Conservation (phyloP, 2,329 filamentous ascomycete species). For the Clonostachys sp. region DNA sequence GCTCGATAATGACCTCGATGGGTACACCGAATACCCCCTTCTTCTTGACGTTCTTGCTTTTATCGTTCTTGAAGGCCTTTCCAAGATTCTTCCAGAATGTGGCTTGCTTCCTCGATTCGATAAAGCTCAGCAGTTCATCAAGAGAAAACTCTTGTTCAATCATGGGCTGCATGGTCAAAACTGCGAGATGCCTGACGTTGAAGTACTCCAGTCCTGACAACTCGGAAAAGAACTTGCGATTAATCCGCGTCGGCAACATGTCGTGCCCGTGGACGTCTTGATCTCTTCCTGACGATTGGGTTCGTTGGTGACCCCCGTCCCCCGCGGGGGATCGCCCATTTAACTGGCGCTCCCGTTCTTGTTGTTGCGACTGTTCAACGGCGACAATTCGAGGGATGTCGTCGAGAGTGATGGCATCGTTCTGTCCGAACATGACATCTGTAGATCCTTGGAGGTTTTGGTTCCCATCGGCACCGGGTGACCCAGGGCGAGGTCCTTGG, state of each 20-base stretch:
- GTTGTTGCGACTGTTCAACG: constrained; percentile 91
- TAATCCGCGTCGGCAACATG: constrained; percentile 44
- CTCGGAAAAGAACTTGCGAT: constrained; percentile 91
- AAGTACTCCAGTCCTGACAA: constrained; percentile 95
- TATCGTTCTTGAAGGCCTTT: constrained; percentile 90
- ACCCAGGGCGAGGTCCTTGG: constrained; percentile 68
- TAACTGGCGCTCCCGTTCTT: constrained; percentile 46
- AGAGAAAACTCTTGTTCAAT: constrained; percentile 88
- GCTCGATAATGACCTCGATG: constrained; percentile 83
- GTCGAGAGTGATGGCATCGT: constrained; percentile 88
- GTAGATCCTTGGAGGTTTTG: constrained; percentile 47
- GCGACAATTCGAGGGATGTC: constrained; percentile 96
- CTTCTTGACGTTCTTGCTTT: constrained; percentile 73
- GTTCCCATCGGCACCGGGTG: constrained; percentile 57
- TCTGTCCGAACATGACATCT: constrained; percentile 82
- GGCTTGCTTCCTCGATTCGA: constrained; percentile 81
- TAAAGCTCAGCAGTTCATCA: constrained; percentile 86
- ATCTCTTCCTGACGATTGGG: constrained; percentile 48
- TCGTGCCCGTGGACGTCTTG: constrained; percentile 48
- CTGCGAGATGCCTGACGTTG: constrained; percentile 91
- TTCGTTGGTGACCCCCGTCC: constrained; percentile 57
- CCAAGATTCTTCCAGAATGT: constrained; percentile 99
- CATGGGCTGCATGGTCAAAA: constrained; percentile 90
- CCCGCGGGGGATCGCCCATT: background rate
- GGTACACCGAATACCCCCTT: constrained; percentile 92